Evolutionary conservation across 106 monocot species (phyloP), one percentile per base, ranked within the genome.

Genomic region (Narthecium ossifragum): DNA sequence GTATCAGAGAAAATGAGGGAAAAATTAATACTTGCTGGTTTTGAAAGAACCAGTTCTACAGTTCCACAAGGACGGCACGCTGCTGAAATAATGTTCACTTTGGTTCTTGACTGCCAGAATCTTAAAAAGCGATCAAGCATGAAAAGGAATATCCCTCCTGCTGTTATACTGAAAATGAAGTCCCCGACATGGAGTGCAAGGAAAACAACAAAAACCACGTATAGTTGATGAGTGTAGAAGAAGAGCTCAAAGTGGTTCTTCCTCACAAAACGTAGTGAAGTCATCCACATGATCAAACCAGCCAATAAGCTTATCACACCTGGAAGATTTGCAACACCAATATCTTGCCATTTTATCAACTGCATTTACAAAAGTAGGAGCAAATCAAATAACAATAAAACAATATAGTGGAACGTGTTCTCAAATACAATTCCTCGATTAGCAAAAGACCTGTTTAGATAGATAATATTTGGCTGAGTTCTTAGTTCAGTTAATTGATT

Each of bases 161-260:
- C 83, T 41, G 60, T 51, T 2, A 78, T 71, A 61, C 83, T 77
- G 70, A 86, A 96, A 31, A 80, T 22, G 57, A 85, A 80, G 55
- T 90, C 86, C 53, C 94, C 89, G 34, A 96, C 90, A 65, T 96
- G 94, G 57, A 96, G 47, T 4, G 80, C 80, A 25, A 96, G 59
- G 86, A 90, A 96, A 22, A 96, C 63, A 6, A 86, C 34, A 53
- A 96, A 96, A 22, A 96, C 47, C 26, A 90, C 62, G 26, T 96
- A 96, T 9, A 96, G 73, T 45, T 96, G 94, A 79, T 96, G 94
- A 6, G 86, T 96, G 80, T 90, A 96, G 72, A 90, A 73, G 79
- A 88, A 88, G 18, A 88, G 76, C 69, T 88, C 88, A 18, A 88
- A 88, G 26, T 60, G 73, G 15, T 59, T 73, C 76, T 76, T 79